phyloP scores from a whole-genome alignment of 1,139 yeast species.

The Nadsonia starkeyi-henricii region DNA sequence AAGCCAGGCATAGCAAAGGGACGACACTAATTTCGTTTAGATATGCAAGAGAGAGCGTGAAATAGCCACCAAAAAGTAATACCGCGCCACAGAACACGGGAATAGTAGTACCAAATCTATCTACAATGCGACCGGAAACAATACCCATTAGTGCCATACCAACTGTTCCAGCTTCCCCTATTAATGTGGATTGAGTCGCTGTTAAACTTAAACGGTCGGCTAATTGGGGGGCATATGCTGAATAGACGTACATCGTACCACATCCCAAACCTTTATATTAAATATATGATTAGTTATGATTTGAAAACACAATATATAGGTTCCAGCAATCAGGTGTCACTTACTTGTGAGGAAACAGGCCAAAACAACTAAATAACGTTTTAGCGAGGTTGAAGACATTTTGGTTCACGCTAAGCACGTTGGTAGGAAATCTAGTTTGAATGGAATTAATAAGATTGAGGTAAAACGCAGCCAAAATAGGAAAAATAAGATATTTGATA shows the following conservation, averaged over 20 bases:
- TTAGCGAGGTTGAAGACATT: no score
- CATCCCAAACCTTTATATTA: constrained; percentile 32
- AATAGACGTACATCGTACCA: constrained; percentile 50
- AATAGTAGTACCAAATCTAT: constrained; percentile 36
- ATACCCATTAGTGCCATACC: constrained; percentile 52
- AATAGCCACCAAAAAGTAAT: constrained; percentile 20
- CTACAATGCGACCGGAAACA: constrained; percentile 46
- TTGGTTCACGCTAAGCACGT: no score
- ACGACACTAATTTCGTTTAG: constrained; percentile 13
- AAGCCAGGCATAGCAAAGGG: constrained; percentile 18
- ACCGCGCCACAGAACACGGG: constrained; percentile 21
- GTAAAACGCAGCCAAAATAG: no score
- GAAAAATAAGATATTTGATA: no score
- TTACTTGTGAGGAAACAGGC: no score
- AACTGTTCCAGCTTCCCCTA: constrained; percentile 46
- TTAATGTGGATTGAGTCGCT: constrained; percentile 41
- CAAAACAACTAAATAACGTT: no score
- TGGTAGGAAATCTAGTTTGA: no score
- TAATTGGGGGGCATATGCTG: constrained; percentile 53
- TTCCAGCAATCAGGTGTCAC: no score
- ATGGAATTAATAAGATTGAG: no score
- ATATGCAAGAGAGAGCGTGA: constrained; percentile 17
- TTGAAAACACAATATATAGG: no score
- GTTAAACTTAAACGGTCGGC: constrained; percentile 37
- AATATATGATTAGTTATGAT: no score